Evolutionary conservation across 2,329 filamentous ascomycete species (phyloP).

Genomic region (Beauveria sp.): DNA sequence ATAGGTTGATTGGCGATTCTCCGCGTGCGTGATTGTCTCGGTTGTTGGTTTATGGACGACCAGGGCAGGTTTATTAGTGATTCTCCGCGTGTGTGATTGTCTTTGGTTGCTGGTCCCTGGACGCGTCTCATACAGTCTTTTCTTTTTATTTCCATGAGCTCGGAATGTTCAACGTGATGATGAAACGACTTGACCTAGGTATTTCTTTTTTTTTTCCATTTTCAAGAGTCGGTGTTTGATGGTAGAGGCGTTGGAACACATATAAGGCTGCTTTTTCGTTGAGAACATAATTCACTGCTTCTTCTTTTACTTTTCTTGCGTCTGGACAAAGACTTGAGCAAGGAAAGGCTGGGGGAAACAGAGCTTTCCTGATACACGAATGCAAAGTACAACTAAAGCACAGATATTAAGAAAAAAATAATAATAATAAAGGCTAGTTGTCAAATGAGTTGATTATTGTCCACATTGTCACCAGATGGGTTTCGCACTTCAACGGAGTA

Average conservation of each 20-base stretch:
- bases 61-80: constrained; percentile 33
- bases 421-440: no score
- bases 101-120: no score
- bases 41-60: constrained; percentile 20
- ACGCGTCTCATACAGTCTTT: not conserved
- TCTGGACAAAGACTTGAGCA: not conserved
- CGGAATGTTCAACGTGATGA: not conserved
- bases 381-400: not conserved
- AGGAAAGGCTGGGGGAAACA: not conserved
- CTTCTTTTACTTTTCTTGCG: not conserved
- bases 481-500: no score
- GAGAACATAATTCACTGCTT: not conserved
- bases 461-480: no score
- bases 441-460: no score
- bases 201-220: not conserved
- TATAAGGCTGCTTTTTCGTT: not conserved
- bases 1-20: constrained; percentile 32
- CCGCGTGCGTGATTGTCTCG: constrained; percentile 1
- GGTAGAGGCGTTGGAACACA: not conserved
- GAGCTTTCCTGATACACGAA: no score
- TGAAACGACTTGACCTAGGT: not conserved
- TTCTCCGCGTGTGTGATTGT: constrained; percentile 8
- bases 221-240: not conserved
- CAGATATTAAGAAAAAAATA: not conserved
- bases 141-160: not conserved